phyloP scores from a whole-genome alignment of 1,139 yeast genomes.

The Blastobotrys ciferrii region DNA sequence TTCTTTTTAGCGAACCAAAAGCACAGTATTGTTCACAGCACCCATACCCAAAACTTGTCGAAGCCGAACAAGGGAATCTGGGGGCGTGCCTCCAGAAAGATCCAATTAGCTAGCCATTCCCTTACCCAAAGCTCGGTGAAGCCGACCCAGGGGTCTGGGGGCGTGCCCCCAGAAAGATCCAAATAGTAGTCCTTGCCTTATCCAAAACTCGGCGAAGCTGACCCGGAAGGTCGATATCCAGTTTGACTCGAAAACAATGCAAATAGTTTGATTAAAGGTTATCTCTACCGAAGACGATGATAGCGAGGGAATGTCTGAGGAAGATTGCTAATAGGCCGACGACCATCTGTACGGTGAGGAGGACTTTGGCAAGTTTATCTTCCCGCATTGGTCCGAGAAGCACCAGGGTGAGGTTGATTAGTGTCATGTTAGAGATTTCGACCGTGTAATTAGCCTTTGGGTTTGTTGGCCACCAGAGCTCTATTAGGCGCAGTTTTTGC shows the following conservation, averaged over 20 bases:
- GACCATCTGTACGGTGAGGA: constrained; percentile 60
- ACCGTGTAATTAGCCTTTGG: constrained; percentile 19
- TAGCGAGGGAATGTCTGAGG: constrained; percentile 81
- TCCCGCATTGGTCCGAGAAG: constrained; percentile 90
- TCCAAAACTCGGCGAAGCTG: too few species aligned
- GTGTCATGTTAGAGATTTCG: constrained; percentile 76
- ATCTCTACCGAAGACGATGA: constrained; percentile 85
- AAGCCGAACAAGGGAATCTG: too few species aligned
- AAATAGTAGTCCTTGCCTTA: too few species aligned
- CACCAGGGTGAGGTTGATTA: constrained; percentile 77
- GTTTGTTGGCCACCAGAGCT: constrained; percentile 42
- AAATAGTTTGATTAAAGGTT: constrained; percentile 44
- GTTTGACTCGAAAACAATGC: not conserved
- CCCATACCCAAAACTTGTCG: too few species aligned
- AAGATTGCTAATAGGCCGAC: constrained; percentile 67
- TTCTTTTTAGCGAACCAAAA: too few species aligned
- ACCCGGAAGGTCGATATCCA: not conserved
- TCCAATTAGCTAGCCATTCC: too few species aligned
- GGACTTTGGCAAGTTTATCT: constrained; percentile 60
- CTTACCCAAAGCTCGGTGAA: too few species aligned
- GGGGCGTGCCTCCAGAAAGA: too few species aligned
- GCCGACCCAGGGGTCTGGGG: too few species aligned
- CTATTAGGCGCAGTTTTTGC: constrained; percentile 50
- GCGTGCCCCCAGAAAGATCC: too few species aligned
- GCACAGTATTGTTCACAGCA: too few species aligned